phyloP scores from a whole-genome alignment of 202 grass and related monocot species.

The Dendrocalamus latiflorus region DNA sequence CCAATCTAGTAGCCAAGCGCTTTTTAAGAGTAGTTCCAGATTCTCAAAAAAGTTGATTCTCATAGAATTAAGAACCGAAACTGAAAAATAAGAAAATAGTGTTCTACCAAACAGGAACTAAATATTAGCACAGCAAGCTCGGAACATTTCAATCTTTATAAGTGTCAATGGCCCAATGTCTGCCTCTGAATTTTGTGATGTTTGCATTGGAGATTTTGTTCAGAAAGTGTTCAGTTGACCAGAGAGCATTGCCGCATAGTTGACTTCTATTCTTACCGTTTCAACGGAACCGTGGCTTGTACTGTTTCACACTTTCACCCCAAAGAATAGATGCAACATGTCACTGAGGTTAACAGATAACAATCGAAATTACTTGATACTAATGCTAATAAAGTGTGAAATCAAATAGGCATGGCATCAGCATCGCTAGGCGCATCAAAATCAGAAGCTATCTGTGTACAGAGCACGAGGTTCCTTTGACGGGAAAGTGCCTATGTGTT shows the following conservation, averaged over 20 bases:
- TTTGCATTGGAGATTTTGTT: neutral
- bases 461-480: neutral
- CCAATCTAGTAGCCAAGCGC: too few relatives aligned
- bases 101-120: too few relatives aligned
- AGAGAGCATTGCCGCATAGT: neutral
- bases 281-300: neutral
- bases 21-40: too few relatives aligned
- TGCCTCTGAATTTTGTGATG: too few relatives aligned
- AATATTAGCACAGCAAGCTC: neutral
- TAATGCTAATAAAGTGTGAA: neutral
- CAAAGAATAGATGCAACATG: neutral
- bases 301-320: neutral
- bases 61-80: too few relatives aligned
- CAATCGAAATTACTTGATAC: neutral
- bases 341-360: neutral
- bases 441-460: neutral
- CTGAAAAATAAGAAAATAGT: too few relatives aligned
- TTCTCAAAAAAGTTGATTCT: too few relatives aligned
- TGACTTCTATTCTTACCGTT: conserved; percentile 9
- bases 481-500: neutral
- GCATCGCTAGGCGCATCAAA: neutral
- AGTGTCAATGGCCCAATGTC: neutral
- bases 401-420: neutral
- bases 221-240: neutral
- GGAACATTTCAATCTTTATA: neutral